Conservation (phyloP, 805 yeast genomes). For the Monosporozyma solicola region DNA sequence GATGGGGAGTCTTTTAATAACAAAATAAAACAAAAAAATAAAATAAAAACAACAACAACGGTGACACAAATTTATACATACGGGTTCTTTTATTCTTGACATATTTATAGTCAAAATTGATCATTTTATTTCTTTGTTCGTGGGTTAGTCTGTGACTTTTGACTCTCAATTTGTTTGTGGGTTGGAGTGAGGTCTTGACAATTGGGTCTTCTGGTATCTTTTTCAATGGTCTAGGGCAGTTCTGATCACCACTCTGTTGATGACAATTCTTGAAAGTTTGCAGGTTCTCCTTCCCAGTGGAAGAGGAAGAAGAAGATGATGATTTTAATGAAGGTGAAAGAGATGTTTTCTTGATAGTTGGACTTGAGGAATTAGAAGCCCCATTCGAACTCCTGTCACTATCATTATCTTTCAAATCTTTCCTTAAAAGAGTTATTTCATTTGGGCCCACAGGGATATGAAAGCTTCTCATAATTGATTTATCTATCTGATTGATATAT, state of each 20-base stretch:
- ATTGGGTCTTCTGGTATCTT: neutral
- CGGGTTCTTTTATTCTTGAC: constrained; percentile 2
- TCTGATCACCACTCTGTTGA: neutral
- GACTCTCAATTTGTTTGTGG: neutral
- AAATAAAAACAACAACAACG: neutral
- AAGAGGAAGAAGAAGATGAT: neutral
- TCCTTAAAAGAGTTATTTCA: neutral
- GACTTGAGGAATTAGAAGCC: neutral
- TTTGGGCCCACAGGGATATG: neutral
- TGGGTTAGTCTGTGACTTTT: constrained; percentile 6
- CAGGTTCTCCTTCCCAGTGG: neutral
- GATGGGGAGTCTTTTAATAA: neutral
- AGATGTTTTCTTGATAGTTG: neutral
- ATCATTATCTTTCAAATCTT: neutral
- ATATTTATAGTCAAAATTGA: constrained; percentile 9
- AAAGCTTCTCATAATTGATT: neutral
- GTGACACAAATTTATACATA: constrained; percentile 2
- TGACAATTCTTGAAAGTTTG: neutral
- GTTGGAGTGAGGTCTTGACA: neutral
- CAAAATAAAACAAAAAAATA: neutral
- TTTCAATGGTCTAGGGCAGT: neutral
- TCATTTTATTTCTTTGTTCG: constrained; percentile 9
- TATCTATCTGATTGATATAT: neutral
- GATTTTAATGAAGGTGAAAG: neutral
- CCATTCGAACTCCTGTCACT: neutral